Base-by-base conservation (phyloP, 2,329 filamentous ascomycete species). In the Lasiodiplodia theobromae region DNA sequence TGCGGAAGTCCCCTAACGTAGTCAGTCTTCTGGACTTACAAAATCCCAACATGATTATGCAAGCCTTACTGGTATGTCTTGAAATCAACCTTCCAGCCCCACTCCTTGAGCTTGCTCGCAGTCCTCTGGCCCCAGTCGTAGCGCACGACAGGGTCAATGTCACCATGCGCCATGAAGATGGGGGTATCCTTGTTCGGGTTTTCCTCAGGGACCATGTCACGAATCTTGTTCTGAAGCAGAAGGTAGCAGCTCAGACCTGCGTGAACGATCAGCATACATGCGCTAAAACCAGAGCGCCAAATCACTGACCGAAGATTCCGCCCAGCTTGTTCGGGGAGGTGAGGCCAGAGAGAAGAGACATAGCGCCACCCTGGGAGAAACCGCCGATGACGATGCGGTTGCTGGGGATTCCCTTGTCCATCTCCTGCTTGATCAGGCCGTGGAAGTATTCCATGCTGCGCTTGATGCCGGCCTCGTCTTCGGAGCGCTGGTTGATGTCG, bases 161-260 rank as follows among this genome's bases (percentile, higher is more conserved):
- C 87, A n/a, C 96, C 96, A 74, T 98, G 96, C 14, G 88, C 93
- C 89, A 97, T 91, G 80, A 96, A 92, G 71, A 98, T 89, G 1
- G 92, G 92, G 1, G 93, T 97, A 51, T 91, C 84, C 79, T 90
- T 88, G 79, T 93, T 94, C 67, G 86, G 83, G 72, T 82, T 86
- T 31, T 77, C 75, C 8, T 72, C 73, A 2, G 78, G 78, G 11
- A 81, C 75, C 73, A 80, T 70, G 28, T 78, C 85, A 76, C 86
- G 84, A 72, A 93, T 79, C 76, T 90, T 91, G 71, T 86, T 82
- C 71, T 88, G 85, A 57, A 97, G 83, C 23, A 93, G 85, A 73
- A 97, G 81, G 80, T 96, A 98, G 74, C 89, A 91, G 14, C 92
- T 96, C 70, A 98, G 82, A 8, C 91, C 67, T 68, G 47, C 40